Base-by-base conservation (phyloP, 208 protist genomes). In the Naegleria gruberi region DNA sequence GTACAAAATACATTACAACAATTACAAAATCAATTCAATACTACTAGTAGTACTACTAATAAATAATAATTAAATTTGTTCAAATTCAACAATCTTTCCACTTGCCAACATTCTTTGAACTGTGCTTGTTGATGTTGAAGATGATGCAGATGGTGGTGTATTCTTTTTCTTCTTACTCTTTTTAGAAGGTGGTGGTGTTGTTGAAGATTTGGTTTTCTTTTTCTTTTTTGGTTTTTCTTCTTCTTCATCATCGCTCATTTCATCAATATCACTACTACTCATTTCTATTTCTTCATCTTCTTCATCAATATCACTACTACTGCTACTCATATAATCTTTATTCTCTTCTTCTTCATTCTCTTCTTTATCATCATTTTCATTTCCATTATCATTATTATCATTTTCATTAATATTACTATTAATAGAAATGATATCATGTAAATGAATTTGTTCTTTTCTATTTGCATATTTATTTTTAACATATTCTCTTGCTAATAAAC, bases 401-500 rank as follows among this genome's bases (percentile, higher is more conserved):
- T 19, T 65, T 19, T 4, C 12, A 65, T 19, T 65, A 19, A 10
- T 55, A 55, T 15, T 55, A 55, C 46, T 55, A 55, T 15, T 55
- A 55, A 55, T 15, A 15, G 46, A 19, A 65, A 65, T 65, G 51
- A 65, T 23, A 65, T 65, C 51, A 30, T 23, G 15, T 23, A 65
- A 65, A 19, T 30, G 30, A 30, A 65, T 23, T 65, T 65, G 19
- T 65, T 65, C 51, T 23, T 77, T 77, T n/a, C n/a, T 37, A 87
- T 55, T 73, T n/a, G 12, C 19, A 87, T 87, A 87, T 41, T 65
- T 87, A 34, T 87, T 34, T 34, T 84, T 45, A 10, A 90, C 30
- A 46, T 90, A n/a, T 19, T 85, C 47, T 55, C 40, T 34, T 12
- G 73, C 87, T 23, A 90, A 40, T 40, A 90, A 40, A 41, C 46